phyloP scores from a whole-genome alignment of 1,284 basidiomycete genomes.

The Tetrapyrgos nigripes region DNA sequence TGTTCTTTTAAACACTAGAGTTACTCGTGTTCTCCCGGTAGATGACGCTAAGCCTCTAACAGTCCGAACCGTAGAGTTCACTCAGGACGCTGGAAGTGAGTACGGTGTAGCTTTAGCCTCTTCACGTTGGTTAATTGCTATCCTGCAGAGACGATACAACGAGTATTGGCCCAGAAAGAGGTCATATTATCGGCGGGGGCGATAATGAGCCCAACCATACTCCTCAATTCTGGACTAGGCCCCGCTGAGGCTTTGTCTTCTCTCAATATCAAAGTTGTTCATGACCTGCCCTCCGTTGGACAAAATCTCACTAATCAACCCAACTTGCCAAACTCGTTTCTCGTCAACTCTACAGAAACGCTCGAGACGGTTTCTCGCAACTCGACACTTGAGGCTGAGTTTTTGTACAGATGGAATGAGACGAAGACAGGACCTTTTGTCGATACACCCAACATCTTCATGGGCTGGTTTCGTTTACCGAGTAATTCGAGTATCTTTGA shows the following conservation, averaged over 20 bases:
- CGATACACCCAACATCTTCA: background rate
- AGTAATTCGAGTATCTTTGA: background rate
- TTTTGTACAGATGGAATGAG: slow-evolving; percentile 22
- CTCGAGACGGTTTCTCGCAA: slow-evolving; percentile 25
- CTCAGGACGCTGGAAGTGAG: slow-evolving; percentile 27
- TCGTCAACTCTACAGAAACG: slow-evolving; percentile 24
- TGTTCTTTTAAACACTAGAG: slow-evolving; percentile 33
- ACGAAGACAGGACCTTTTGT: slow-evolving; percentile 1
- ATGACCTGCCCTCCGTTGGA: slow-evolving; percentile 36
- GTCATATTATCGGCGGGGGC: slow-evolving; percentile 31
- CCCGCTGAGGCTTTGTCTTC: slow-evolving; percentile 26
- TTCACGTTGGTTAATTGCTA: no score
- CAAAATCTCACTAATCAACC: slow-evolving; percentile 44
- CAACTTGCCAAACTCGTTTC: slow-evolving; percentile 23
- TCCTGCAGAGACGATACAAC: no score
- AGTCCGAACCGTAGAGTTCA: slow-evolving; percentile 17
- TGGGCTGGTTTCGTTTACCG: background rate
- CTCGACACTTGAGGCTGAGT: slow-evolving; percentile 14
- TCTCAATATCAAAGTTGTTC: slow-evolving; percentile 30
- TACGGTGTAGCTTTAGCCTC: no score
- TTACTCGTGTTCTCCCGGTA: slow-evolving; percentile 13
- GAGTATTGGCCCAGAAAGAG: slow-evolving; percentile 24
- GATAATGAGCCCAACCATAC: slow-evolving; percentile 32
- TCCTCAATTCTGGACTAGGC: slow-evolving; percentile 40
- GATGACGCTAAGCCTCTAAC: background rate